Evolutionary conservation across 257 asterid genomes (phyloP).

Genomic region (Forsythia viridissima): DNA sequence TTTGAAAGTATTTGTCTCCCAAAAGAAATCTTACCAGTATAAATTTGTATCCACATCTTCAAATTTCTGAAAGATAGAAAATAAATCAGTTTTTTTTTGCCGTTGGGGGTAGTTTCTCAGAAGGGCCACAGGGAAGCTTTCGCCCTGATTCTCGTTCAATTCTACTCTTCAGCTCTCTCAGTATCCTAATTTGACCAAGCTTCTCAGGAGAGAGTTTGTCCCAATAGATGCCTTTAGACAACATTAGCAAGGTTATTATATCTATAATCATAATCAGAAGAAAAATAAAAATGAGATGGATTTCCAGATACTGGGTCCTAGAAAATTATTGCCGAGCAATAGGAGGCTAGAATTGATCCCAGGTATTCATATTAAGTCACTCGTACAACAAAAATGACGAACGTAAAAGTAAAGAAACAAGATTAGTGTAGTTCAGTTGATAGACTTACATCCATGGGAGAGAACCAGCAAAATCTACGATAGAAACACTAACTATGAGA

Average conservation of each 20-base stretch:
- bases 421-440: neutral
- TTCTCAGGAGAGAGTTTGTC: constrained; percentile 90
- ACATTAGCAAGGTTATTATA: neutral
- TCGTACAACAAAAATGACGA: neutral
- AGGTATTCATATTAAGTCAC: neutral
- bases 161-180: constrained; percentile 75
- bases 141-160: constrained; percentile 72
- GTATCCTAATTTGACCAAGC: constrained; percentile 73
- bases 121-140: constrained; percentile 77
- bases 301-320: neutral
- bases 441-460: neutral
- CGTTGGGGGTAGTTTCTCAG: constrained; percentile 86
- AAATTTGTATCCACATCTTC: neutral
- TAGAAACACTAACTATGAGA: neutral
- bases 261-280: neutral
- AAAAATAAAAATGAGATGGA: neutral
- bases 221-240: constrained; percentile 78
- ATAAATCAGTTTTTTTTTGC: constrained; percentile 52
- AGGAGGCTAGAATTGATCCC: neutral
- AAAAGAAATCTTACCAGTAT: neutral
- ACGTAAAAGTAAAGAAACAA: neutral
- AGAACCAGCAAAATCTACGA: neutral
- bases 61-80: neutral
- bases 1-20: neutral
- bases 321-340: neutral